These are phyloP conservation scores for Apophysomyces ossiformis DNA, from an alignment of 371 early-diverging fungal species.

Conservation along the genomic window DNA sequence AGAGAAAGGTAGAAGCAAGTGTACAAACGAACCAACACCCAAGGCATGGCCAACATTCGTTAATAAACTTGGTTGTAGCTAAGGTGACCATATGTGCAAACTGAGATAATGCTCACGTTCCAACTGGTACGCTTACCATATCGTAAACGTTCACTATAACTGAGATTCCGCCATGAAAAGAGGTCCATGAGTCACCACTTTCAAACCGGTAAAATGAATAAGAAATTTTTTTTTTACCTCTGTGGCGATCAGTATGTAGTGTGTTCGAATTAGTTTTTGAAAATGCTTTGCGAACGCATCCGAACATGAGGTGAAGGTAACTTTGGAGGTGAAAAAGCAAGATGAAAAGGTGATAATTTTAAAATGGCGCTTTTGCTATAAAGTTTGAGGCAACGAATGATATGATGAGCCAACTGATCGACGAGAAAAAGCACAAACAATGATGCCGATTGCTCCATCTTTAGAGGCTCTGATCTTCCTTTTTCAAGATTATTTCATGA, in stretches of 20 bases:
- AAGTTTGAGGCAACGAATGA: background rate
- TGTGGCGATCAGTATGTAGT: slow-evolving; percentile 12
- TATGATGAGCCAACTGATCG: background rate
- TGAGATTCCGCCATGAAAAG: slow-evolving; percentile 10
- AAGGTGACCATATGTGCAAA: background rate
- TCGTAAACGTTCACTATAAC: slow-evolving; percentile 66
- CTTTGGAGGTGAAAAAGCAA: background rate
- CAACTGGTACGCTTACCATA: slow-evolving; percentile 45
- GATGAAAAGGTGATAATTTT: background rate
- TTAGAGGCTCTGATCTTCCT: too few relatives aligned
- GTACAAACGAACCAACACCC: slow-evolving; percentile 56
- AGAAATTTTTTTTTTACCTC: background rate
- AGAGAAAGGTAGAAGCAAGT: background rate
- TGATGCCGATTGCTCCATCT: too few relatives aligned
- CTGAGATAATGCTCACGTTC: background rate
- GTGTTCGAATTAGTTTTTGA: slow-evolving; percentile 16
- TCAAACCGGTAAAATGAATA: background rate
- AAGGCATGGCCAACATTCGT: slow-evolving; percentile 60
- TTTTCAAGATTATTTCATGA: too few relatives aligned
- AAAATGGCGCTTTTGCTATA: background rate
- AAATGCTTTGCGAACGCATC: slow-evolving; percentile 18
- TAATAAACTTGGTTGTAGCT: slow-evolving; percentile 60
- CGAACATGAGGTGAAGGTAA: slow-evolving; percentile 15
- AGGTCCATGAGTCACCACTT: background rate
- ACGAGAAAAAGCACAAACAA: background rate